These are phyloP conservation scores for Fusarium newnesense DNA, from an alignment of 2,329 filamentous ascomycete species.

Conservation along the genomic window DNA sequence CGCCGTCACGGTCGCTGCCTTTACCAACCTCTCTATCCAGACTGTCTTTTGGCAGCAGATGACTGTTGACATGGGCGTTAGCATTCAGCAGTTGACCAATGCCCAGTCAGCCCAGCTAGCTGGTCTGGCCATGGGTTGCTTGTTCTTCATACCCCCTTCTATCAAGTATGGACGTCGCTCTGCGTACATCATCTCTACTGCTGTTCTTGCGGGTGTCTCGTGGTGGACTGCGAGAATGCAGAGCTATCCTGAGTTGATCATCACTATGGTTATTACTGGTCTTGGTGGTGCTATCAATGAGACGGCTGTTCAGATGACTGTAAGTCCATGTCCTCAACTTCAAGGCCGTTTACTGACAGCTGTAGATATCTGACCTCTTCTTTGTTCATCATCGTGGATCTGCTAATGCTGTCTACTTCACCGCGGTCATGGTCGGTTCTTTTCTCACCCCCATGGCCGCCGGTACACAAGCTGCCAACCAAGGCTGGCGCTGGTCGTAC, in stretches of 20 bases:
- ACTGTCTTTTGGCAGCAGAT: slow-evolving; percentile 50
- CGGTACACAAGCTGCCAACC: slow-evolving; percentile 32
- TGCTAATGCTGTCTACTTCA: slow-evolving; percentile 48
- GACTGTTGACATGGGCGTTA: slow-evolving; percentile 45
- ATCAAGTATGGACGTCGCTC: slow-evolving; percentile 50
- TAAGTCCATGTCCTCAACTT: not conserved
- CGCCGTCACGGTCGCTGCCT: slow-evolving; percentile 44
- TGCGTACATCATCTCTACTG: slow-evolving; percentile 43
- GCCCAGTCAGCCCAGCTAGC: slow-evolving; percentile 45
- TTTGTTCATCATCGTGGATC: slow-evolving; percentile 48
- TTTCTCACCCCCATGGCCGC: slow-evolving; percentile 47
- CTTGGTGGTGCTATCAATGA: slow-evolving; percentile 54
- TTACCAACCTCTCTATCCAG: slow-evolving; percentile 43
- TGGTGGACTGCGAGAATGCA: slow-evolving; percentile 42
- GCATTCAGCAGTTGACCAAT: slow-evolving; percentile 40
- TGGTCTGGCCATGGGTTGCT: slow-evolving; percentile 48
- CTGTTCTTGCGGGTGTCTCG: slow-evolving; percentile 37
- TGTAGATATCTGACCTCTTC: slow-evolving; percentile 47
- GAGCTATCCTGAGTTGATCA: slow-evolving; percentile 37
- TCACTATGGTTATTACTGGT: slow-evolving; percentile 45
- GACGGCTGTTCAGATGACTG: slow-evolving; percentile 52
- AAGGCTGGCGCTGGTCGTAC: slow-evolving; percentile 45
- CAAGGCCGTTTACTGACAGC: not conserved
- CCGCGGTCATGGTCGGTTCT: slow-evolving; percentile 45
- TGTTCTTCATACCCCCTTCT: slow-evolving; percentile 49